These are phyloP conservation scores for Rhizopus sp. DNA, from an alignment of 371 early-diverging fungal species.

Conservation along the genomic window DNA sequence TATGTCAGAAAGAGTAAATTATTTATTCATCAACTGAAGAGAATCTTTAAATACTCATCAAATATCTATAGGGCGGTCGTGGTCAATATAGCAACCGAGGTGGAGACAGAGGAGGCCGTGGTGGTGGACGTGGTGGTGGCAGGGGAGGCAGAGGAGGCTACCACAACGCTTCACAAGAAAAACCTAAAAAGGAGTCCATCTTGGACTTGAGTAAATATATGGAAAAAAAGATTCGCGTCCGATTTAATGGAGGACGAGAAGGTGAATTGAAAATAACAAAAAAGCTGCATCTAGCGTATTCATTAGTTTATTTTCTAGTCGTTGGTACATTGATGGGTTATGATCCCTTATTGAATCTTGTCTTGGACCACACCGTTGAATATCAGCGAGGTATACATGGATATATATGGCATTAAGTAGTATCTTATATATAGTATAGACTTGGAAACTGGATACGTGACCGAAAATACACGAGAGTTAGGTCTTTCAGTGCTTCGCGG, in stretches of 20 bases:
- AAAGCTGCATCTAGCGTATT: background rate
- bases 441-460: constrained; percentile 66
- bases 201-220: constrained; percentile 91
- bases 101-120: constrained; percentile 55
- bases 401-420: background rate
- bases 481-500: constrained; percentile 93
- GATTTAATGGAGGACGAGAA: constrained; percentile 95
- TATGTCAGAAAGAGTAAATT: constrained; percentile 29
- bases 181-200: constrained; percentile 85
- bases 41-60: background rate
- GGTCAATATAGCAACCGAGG: constrained; percentile 36
- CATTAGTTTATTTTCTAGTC: constrained; percentile 52
- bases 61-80: constrained; percentile 19
- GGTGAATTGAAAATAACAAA: constrained; percentile 49
- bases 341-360: constrained; percentile 92
- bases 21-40: background rate
- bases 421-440: constrained; percentile 43
- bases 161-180: constrained; percentile 50
- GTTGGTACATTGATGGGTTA: constrained; percentile 90
- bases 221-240: constrained; percentile 89
- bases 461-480: constrained; percentile 69
- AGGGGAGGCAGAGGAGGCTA: constrained; percentile 49
- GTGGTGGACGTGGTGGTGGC: constrained; percentile 57
- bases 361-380: constrained; percentile 91
- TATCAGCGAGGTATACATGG: constrained; percentile 63